Evolutionary conservation across 352 stramenopile species (phyloP).

Genomic region (Phytophthora litchii): DNA sequence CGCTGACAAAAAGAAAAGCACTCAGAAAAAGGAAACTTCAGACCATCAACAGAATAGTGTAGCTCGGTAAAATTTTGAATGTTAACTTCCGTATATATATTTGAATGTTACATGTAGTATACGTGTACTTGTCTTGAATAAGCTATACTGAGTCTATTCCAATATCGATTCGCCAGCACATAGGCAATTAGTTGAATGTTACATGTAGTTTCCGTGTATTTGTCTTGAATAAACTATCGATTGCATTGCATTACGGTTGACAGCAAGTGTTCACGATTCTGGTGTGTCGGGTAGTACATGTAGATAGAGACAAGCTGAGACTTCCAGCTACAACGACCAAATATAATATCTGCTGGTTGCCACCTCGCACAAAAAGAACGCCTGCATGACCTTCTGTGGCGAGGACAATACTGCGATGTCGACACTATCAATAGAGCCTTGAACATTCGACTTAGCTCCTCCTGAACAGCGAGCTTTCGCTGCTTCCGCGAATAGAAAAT

Average conservation of each 20-base stretch:
- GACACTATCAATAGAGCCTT: constrained; percentile 8
- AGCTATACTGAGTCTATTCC: no score
- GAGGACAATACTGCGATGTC: constrained; percentile 12
- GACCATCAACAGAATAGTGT: neutral
- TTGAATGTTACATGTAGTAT: neutral
- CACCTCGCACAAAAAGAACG: constrained; percentile 1
- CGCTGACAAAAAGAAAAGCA: neutral
- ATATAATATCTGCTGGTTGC: constrained; percentile 2
- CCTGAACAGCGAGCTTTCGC: constrained; percentile 4
- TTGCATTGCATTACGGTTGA: no score
- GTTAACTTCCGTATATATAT: neutral
- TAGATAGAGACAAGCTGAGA: neutral
- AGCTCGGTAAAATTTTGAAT: neutral
- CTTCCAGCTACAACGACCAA: constrained; percentile 11
- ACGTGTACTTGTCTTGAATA: no score
- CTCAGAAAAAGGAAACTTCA: neutral
- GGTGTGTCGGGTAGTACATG: neutral
- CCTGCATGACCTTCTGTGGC: constrained; percentile 2
- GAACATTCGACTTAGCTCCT: constrained; percentile 6
- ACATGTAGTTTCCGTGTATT: no score
- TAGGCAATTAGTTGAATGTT: no score
- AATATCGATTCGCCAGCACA: no score
- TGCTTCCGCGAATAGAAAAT: constrained; percentile 6
- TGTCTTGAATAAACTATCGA: no score
- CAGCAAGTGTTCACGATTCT: no score